Percentiles rank a stretch among this genome's conserved stretches.
Evolutionary conservation across 768 basidiomycete genomes (phyloP).

Genomic region (Amylocystis lapponica): DNA sequence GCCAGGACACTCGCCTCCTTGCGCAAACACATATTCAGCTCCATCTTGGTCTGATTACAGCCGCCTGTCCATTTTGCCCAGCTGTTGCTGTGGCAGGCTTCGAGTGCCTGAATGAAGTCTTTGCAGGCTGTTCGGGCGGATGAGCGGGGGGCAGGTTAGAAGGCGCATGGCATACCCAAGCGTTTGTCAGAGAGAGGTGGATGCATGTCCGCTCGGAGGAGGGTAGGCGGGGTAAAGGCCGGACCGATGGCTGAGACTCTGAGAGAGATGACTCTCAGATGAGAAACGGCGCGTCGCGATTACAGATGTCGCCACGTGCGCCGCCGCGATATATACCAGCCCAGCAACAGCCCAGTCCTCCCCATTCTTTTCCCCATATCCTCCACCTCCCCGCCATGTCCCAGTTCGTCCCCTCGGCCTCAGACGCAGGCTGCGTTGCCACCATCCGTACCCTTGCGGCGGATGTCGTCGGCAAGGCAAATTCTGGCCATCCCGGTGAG

Average conservation of each 20-base stretch:
- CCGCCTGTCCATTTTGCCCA: conserved; percentile 65
- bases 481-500: conserved; percentile 89
- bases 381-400: conserved; percentile 30
- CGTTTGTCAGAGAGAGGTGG: conserved; percentile 22
- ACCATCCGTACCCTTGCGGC: conserved; percentile 75
- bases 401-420: conserved; percentile 27
- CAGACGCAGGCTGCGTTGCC: conserved; percentile 57
- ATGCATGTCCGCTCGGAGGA: conserved; percentile 17
- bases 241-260: no score
- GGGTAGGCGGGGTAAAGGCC: no score
- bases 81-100: conserved; percentile 56
- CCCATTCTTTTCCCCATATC: conserved; percentile 10
- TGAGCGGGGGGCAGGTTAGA: neutral
- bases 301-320: conserved; percentile 9
- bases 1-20: conserved; percentile 52
- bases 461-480: conserved; percentile 78
- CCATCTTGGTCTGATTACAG: conserved; percentile 64
- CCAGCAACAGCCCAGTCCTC: conserved; percentile 3
- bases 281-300: conserved; percentile 5
- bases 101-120: conserved; percentile 73
- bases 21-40: conserved; percentile 64
- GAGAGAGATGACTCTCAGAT: no score
- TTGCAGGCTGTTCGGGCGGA: conserved; percentile 54
- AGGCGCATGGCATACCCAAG: conserved; percentile 12
- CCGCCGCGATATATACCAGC: conserved; percentile 12